Evolutionary conservation across 2,329 filamentous ascomycete species (phyloP), one percentile per base, ranked within the genome.

Genomic region (Xylariaceae sp.): DNA sequence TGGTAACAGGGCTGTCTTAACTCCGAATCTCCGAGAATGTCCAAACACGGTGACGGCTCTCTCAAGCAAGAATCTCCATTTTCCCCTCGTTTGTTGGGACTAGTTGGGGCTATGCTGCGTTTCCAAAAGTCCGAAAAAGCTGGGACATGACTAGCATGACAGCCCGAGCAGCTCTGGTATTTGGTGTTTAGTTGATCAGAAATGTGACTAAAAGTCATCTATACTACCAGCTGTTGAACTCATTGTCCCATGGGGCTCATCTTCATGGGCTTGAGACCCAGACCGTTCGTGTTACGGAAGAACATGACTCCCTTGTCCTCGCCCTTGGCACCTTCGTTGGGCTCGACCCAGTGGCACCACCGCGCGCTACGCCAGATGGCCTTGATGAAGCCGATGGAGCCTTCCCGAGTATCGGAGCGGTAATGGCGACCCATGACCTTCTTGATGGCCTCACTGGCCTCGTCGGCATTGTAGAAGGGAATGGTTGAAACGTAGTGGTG

Each of bases 401-500:
- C 95, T 54, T 83, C 92, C 75, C 86, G 76, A 60, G 86, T 87
- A 68, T 99, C 89, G 49, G 90, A 80, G 64, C 93, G 91, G 82
- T 99, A 99, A 83, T 99, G 95, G 71, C 83, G 82, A 75, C 95
- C 95, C 94, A 99, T 97, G 75, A 99, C 82, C 59, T 86, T 86
- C 83, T 93, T 92, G 84, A 98, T 96, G 70, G 93, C 93, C 68
- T 97, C 93, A 68, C 87, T 89, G 56, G 94, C 93, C 80, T 97
- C 93, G 68, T 96, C 92, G 71, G 93, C 94, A 76, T 97, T 84
- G 81, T 98, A 98, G 80, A 97, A 97, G 62, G 94, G 94, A 66
- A 98, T 98, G 71, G 87, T 91, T 78, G 90, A 94, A 74, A 98
- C 87, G 78, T 96, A 98, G 85, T 98, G 94, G 83, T 98, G 94